Conservation (phyloP, 106 monocot species). For the Alisma plantagoaquatica region DNA sequence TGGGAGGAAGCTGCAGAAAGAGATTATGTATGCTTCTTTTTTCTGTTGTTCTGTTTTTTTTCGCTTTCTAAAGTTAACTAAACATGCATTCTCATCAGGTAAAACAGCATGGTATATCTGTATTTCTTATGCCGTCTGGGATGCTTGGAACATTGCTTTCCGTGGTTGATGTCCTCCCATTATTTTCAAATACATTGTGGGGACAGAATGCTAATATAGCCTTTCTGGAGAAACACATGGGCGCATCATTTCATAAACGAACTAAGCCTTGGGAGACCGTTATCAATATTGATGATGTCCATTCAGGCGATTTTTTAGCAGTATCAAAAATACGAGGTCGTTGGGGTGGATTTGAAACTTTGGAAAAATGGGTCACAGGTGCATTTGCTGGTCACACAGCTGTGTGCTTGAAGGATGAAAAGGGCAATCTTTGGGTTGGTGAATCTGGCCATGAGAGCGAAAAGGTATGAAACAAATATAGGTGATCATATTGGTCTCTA, state of each 20-base stretch:
- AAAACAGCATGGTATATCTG: constrained; percentile 82
- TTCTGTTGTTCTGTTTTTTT: neutral
- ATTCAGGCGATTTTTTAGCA: constrained; percentile 91
- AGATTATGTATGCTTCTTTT: constrained; percentile 62
- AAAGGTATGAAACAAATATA: constrained; percentile 35
- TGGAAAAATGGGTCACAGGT: constrained; percentile 98
- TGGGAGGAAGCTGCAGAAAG: constrained; percentile 78
- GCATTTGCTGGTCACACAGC: constrained; percentile 97
- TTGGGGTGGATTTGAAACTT: constrained; percentile 96
- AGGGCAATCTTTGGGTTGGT: constrained; percentile 89
- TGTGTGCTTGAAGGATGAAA: constrained; percentile 91
- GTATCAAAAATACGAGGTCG: constrained; percentile 92
- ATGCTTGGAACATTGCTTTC: constrained; percentile 91
- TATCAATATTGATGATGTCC: constrained; percentile 58
- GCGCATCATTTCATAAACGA: constrained; percentile 67
- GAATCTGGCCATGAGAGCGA: constrained; percentile 97
- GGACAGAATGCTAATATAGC: constrained; percentile 86
- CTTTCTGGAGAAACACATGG: constrained; percentile 87
- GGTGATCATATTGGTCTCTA: too few relatives aligned
- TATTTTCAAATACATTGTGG: constrained; percentile 89
- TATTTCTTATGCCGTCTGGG: constrained; percentile 96
- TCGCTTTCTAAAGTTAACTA: too few relatives aligned
- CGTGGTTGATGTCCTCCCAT: constrained; percentile 71
- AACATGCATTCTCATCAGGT: constrained; percentile 56
- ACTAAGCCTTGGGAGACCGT: constrained; percentile 44